These are phyloP conservation scores for Talaromyces adpressus DNA, from an alignment of 495 filamentous ascomycete genomes.

Conservation along the genomic window DNA sequence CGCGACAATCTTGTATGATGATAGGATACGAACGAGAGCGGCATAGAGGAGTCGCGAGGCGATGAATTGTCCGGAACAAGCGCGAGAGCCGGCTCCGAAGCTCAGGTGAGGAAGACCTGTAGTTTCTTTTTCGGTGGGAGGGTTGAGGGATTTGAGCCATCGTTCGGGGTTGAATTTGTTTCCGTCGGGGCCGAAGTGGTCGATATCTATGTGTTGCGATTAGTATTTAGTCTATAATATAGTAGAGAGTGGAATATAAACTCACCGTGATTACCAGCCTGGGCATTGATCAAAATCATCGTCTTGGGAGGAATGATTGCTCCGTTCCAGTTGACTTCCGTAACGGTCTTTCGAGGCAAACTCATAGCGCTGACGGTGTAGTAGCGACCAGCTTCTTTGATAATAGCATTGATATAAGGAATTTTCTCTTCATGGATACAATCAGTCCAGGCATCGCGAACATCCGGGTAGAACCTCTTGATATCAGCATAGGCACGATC, in stretches of 20 bases:
- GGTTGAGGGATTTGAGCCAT: slow-evolving; percentile 36
- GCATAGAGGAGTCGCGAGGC: slow-evolving; percentile 43
- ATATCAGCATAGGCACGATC: slow-evolving; percentile 49
- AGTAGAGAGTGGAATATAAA: background rate
- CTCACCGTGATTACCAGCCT: slow-evolving; percentile 51
- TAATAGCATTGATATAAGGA: slow-evolving; percentile 40
- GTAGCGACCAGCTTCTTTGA: slow-evolving; percentile 49
- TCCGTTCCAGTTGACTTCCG: slow-evolving; percentile 47
- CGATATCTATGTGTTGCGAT: slow-evolving; percentile 28
- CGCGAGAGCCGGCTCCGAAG: slow-evolving; percentile 47
- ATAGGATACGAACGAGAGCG: slow-evolving; percentile 41
- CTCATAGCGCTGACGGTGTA: slow-evolving; percentile 51
- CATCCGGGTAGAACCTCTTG: slow-evolving; percentile 38
- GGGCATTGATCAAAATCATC: slow-evolving; percentile 51
- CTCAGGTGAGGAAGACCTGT: slow-evolving; percentile 38
- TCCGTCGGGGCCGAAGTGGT: slow-evolving; percentile 44
- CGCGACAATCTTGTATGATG: slow-evolving; percentile 44
- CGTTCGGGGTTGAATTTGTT: slow-evolving; percentile 45
- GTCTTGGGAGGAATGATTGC: slow-evolving; percentile 48
- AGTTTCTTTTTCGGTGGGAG: slow-evolving; percentile 27
- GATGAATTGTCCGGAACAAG: slow-evolving; percentile 46
- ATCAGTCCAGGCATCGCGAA: slow-evolving; percentile 41
- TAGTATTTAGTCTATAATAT: background rate
- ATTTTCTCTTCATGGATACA: slow-evolving; percentile 40
- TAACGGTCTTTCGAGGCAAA: slow-evolving; percentile 43